phyloP scores from a whole-genome alignment of 2,329 filamentous ascomycete species.

The Truncatella angustata region DNA sequence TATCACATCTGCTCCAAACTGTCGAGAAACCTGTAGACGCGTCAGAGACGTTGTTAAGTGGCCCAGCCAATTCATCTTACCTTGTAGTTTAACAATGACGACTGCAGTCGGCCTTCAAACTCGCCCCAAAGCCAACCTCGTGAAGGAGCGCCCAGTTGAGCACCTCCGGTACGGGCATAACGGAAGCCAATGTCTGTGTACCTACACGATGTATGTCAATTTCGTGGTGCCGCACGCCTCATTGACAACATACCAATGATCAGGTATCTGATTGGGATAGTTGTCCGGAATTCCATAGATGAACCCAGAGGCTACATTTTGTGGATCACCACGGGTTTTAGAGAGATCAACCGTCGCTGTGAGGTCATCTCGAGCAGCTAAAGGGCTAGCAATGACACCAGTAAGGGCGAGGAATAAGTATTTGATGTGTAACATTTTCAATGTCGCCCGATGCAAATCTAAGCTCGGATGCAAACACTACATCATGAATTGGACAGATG shows the following conservation, averaged over 20 bases:
- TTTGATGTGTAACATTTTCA: background rate
- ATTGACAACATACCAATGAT: slow-evolving; percentile 13
- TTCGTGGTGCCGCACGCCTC: too few relatives aligned
- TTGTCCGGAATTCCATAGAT: slow-evolving; percentile 22
- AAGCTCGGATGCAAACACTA: too few relatives aligned
- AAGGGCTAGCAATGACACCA: background rate
- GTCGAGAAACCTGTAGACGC: background rate
- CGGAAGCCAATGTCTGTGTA: slow-evolving; percentile 20
- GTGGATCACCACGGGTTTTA: slow-evolving; percentile 13
- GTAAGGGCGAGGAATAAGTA: background rate
- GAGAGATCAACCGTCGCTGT: slow-evolving; percentile 19
- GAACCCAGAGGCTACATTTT: slow-evolving; percentile 21
- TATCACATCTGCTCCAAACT: slow-evolving; percentile 8
- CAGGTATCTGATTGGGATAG: slow-evolving; percentile 17
- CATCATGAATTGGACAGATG: too few relatives aligned
- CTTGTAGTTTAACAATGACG: slow-evolving; percentile 7
- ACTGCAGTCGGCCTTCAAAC: slow-evolving; percentile 13
- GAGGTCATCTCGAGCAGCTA: slow-evolving; percentile 1
- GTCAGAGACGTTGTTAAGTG: background rate
- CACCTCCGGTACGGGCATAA: slow-evolving; percentile 19
- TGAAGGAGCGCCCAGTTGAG: slow-evolving; percentile 14
- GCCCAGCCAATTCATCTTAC: background rate
- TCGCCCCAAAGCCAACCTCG: slow-evolving; percentile 18
- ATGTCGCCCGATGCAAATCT: too few relatives aligned
- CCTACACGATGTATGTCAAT: background rate